Conservation (phyloP, 805 yeast species). For the Candida quercuum region DNA sequence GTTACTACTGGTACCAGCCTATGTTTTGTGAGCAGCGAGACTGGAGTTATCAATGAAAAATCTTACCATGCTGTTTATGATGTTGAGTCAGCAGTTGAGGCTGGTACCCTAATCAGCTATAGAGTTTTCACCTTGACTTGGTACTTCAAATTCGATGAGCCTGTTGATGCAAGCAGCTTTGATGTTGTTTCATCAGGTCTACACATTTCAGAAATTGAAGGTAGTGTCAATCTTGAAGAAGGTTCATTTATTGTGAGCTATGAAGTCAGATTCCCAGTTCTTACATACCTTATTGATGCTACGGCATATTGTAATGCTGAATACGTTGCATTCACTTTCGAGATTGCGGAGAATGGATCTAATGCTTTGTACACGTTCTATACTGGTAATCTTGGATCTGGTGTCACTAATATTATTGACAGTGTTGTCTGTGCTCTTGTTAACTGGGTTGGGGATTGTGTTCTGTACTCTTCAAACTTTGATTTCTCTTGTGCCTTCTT, state of each 20-base stretch:
- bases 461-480: conserved; percentile 3
- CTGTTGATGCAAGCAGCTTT: neutral
- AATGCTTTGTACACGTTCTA: conserved; percentile 6
- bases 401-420: no score
- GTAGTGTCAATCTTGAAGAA: no score
- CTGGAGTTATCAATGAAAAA: no score
- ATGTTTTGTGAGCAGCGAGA: no score
- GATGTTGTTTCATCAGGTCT: conserved; percentile 3
- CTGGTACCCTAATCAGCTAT: conserved; percentile 1
- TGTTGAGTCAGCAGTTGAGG: no score
- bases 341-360: conserved; percentile 1
- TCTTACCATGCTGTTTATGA: no score
- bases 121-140: no score
- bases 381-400: no score
- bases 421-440: no score
- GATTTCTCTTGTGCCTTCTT: conserved; percentile 3
- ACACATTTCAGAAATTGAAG: conserved; percentile 5
- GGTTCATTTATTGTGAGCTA: conserved; percentile 9
- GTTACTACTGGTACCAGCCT: no score
- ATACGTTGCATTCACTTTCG: conserved; percentile 9
- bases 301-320: conserved; percentile 8
- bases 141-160: neutral
- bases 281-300: conserved; percentile 3
- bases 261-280: conserved; percentile 2
- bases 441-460: conserved; percentile 5